Conservation (phyloP, 225 moss, liverwort and hornwort species). For the Pleurozium schreberi region DNA sequence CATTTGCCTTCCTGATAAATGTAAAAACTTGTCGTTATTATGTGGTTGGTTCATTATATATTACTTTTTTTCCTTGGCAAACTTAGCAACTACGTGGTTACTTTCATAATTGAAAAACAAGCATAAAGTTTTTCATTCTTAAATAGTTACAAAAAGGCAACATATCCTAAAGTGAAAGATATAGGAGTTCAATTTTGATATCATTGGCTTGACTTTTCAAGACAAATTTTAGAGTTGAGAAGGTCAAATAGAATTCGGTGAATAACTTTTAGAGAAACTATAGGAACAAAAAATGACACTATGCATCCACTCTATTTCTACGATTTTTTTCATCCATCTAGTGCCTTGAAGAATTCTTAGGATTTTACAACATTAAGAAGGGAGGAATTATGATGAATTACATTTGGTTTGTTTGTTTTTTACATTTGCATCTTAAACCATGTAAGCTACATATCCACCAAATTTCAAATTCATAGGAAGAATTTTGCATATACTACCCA, state of each 20-base stretch:
- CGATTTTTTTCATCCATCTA: fast-evolving
- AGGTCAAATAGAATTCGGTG: background rate
- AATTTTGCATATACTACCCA: no score
- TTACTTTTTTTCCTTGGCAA: background rate
- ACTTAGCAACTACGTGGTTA: no score
- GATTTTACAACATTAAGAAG: background rate
- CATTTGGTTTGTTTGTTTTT: no score
- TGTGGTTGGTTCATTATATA: background rate
- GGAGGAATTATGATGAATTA: no score
- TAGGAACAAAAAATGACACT: background rate
- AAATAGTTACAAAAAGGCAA: no score
- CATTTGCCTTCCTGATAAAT: background rate
- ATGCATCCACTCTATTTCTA: fast-evolving
- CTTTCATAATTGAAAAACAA: no score
- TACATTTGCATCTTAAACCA: no score
- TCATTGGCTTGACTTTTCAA: background rate
- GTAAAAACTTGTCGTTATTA: background rate
- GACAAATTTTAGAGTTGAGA: background rate
- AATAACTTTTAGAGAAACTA: background rate
- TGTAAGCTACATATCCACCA: no score
- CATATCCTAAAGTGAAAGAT: background rate
- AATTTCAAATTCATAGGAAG: no score
- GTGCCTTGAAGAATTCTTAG: background rate
- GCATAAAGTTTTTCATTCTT: no score
- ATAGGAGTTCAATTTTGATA: background rate